These are phyloP conservation scores for Pistacia integerrima DNA, from an alignment of 345 rosid genomes.

Conservation along the genomic window DNA sequence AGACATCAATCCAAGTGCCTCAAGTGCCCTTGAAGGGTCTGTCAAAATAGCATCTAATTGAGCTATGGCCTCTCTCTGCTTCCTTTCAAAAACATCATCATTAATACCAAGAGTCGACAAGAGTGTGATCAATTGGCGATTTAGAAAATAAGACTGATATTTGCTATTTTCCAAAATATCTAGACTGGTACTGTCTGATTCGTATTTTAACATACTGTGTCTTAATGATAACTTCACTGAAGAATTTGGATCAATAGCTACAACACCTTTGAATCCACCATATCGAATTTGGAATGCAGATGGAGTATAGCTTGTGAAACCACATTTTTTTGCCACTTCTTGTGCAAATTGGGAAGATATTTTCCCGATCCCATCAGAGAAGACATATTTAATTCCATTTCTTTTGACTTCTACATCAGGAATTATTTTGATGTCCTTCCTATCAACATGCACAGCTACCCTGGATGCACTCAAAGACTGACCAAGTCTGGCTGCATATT, in stretches of 20 bases:
- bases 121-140: conserved; percentile 48
- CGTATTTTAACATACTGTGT: conserved; percentile 45
- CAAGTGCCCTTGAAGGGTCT: conserved; percentile 38
- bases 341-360: conserved; percentile 40
- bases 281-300: conserved; percentile 57
- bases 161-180: conserved; percentile 46
- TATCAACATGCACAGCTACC: conserved; percentile 36
- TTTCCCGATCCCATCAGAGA: conserved; percentile 60
- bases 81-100: conserved; percentile 38
- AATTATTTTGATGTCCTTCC: conserved; percentile 34
- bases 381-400: conserved; percentile 24
- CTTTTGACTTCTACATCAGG: conserved; percentile 28
- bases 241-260: conserved; percentile 49
- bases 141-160: conserved; percentile 46
- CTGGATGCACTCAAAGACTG: conserved; percentile 55
- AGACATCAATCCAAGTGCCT: conserved; percentile 34
- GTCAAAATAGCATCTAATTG: conserved; percentile 41
- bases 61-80: conserved; percentile 40
- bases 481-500: conserved; percentile 51
- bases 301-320: conserved; percentile 29
- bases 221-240: conserved; percentile 43
- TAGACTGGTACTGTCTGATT: conserved; percentile 37
- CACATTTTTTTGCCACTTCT: conserved; percentile 41
- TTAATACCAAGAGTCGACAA: conserved; percentile 45
- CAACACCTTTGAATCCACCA: conserved; percentile 61